These are phyloP conservation scores for Ceratobasidium sp. DNA, from an alignment of 1,284 basidiomycete genomes.

Conservation along the genomic window DNA sequence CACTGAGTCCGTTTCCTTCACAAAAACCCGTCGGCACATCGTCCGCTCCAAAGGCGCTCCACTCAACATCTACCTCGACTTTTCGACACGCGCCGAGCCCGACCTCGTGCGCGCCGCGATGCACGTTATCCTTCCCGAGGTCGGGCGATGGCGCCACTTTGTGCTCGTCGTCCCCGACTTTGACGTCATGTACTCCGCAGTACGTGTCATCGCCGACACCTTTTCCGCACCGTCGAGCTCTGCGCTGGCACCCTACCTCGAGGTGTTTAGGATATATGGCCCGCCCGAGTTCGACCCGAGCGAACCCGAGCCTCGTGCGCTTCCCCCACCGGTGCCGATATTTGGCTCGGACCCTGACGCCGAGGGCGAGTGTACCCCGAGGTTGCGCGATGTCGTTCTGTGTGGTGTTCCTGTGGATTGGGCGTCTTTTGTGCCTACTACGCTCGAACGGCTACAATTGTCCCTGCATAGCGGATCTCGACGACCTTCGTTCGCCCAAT, in stretches of 20 bases:
- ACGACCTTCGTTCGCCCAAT: slow-evolving; percentile 27
- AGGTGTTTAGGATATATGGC: slow-evolving; percentile 34
- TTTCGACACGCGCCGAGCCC: slow-evolving; percentile 24
- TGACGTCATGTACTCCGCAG: slow-evolving; percentile 37
- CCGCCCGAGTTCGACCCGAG: slow-evolving; percentile 41
- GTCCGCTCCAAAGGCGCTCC: slow-evolving; percentile 29
- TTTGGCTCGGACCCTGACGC: slow-evolving; percentile 14
- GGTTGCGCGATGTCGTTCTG: slow-evolving; percentile 28
- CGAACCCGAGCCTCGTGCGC: slow-evolving; percentile 21
- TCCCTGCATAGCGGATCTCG: slow-evolving; percentile 39
- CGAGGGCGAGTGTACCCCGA: slow-evolving; percentile 13
- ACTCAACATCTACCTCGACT: slow-evolving; percentile 39
- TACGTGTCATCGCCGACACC: slow-evolving; percentile 8
- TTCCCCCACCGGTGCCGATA: slow-evolving; percentile 21
- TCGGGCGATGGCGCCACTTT: slow-evolving; percentile 33
- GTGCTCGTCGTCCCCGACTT: slow-evolving; percentile 33
- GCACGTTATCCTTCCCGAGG: not conserved
- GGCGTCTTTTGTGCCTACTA: slow-evolving; percentile 21
- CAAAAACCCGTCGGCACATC: slow-evolving; percentile 21
- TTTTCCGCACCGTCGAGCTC: not conserved
- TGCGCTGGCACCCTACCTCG: slow-evolving; percentile 3
- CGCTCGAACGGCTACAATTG: slow-evolving; percentile 32
- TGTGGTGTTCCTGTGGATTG: slow-evolving; percentile 35
- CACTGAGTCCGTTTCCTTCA: slow-evolving; percentile 5
- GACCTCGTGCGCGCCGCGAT: slow-evolving; percentile 12